These are phyloP conservation scores for Picea sitchensis DNA, from an alignment of 75 land plant genomes.

Conservation along the genomic window DNA sequence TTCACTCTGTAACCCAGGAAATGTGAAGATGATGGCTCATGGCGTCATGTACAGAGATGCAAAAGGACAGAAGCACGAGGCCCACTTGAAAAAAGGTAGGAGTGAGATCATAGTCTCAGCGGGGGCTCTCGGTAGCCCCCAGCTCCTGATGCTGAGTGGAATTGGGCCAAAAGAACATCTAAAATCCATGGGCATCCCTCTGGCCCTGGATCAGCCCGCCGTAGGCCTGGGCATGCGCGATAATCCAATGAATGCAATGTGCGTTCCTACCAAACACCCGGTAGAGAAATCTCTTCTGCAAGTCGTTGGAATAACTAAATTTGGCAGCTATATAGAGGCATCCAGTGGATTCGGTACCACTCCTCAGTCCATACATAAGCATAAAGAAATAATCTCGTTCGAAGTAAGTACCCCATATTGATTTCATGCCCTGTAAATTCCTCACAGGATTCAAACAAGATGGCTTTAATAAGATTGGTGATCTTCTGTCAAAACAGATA, in stretches of 20 bases:
- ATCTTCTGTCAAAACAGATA: no score
- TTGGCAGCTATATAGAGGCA: constrained; percentile 76
- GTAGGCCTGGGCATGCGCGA: constrained; percentile 88
- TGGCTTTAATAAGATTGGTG: no score
- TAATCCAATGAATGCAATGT: constrained; percentile 80
- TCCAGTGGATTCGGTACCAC: constrained; percentile 64
- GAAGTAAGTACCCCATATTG: no score
- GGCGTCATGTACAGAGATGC: constrained; percentile 68
- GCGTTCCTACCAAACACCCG: constrained; percentile 50
- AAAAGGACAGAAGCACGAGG: constrained; percentile 37
- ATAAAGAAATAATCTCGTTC: no score
- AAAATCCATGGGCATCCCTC: constrained; percentile 34
- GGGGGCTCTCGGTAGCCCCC: constrained; percentile 88
- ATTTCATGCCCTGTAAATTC: no score
- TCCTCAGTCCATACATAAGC: background rate
- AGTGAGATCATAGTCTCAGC: constrained; percentile 74
- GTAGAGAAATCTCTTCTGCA: constrained; percentile 65
- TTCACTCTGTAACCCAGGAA: constrained; percentile 18
- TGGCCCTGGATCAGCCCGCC: constrained; percentile 27
- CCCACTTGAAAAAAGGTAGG: constrained; percentile 12
- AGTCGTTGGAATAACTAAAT: constrained; percentile 73
- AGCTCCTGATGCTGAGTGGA: constrained; percentile 81
- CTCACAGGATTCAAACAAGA: no score
- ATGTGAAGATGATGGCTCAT: constrained; percentile 28
- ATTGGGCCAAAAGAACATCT: constrained; percentile 67